These are phyloP conservation scores for Macrolepiota fuliginosa DNA, from an alignment of 768 basidiomycete genomes.

Conservation along the genomic window DNA sequence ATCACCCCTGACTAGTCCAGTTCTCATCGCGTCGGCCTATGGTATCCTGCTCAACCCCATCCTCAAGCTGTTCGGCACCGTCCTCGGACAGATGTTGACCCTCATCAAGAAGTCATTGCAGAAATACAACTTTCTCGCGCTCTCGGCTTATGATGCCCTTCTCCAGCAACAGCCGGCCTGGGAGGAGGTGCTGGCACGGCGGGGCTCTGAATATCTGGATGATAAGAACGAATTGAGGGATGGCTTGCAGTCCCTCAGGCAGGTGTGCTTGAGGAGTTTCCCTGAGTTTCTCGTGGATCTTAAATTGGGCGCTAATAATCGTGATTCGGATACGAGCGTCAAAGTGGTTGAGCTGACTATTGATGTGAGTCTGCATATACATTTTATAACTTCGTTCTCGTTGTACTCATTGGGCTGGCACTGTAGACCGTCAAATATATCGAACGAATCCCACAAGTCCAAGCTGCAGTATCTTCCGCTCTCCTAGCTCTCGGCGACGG, in stretches of 20 bases:
- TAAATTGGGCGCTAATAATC: slow-evolving; percentile 58
- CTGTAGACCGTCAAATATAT: slow-evolving; percentile 68
- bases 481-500: slow-evolving; percentile 77
- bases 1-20: slow-evolving; percentile 52
- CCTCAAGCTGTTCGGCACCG: slow-evolving; percentile 61
- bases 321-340: slow-evolving; percentile 58
- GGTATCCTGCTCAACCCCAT: slow-evolving; percentile 63
- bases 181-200: slow-evolving; percentile 60
- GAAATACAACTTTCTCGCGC: slow-evolving; percentile 77
- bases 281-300: slow-evolving; percentile 82
- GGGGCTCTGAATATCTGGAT: slow-evolving; percentile 40
- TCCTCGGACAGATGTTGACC: slow-evolving; percentile 56
- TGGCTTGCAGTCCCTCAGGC: slow-evolving; percentile 58
- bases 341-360: slow-evolving; percentile 61
- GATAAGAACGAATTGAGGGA: slow-evolving; percentile 73
- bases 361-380: slow-evolving; percentile 25
- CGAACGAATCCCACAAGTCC: slow-evolving; percentile 67
- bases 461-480: slow-evolving; percentile 62
- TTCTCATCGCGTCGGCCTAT: slow-evolving; percentile 57
- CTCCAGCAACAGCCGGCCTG: slow-evolving; percentile 56
- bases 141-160: slow-evolving; percentile 65
- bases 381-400: slow-evolving; percentile 1
- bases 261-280: slow-evolving; percentile 75
- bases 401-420: slow-evolving; percentile 1
- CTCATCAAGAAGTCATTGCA: slow-evolving; percentile 77